Conservation (phyloP, 176 grass and related monocot species). For the Oryza meyeriana region DNA sequence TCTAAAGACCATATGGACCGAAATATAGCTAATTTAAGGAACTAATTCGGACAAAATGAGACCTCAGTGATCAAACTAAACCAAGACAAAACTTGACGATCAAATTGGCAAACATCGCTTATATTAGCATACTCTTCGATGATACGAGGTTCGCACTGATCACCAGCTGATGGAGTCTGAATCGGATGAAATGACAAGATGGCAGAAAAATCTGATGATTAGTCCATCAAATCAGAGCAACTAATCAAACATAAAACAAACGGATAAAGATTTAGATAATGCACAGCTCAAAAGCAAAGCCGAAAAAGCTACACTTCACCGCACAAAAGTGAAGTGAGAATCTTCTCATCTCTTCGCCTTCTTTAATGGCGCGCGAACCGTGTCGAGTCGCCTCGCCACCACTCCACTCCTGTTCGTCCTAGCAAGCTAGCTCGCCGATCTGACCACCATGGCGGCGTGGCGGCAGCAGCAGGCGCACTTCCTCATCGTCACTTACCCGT, state of each 20-base stretch:
- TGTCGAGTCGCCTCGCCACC: constrained; percentile 3
- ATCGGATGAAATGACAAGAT: not conserved
- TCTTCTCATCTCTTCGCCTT: not conserved
- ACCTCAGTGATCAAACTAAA: too few species aligned
- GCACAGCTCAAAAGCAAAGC: not conserved
- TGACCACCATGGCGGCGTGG: constrained; percentile 2
- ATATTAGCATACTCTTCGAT: not conserved
- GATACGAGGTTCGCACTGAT: not conserved
- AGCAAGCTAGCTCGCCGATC: not conserved
- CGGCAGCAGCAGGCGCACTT: constrained; percentile 43
- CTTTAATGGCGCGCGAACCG: not conserved
- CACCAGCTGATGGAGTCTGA: not conserved
- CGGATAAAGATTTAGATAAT: not conserved
- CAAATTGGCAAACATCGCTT: not conserved
- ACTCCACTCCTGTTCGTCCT: not conserved
- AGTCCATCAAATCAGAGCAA: not conserved
- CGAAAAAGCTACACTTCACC: not conserved
- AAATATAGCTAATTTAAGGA: too few species aligned
- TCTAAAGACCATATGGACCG: too few species aligned
- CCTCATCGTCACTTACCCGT: constrained; percentile 54
- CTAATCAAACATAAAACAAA: not conserved
- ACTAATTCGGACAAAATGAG: too few species aligned
- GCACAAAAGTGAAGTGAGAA: not conserved
- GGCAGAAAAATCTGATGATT: not conserved
- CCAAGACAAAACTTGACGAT: not conserved